Evolutionary conservation across 2,329 filamentous ascomycete species (phyloP).

Genomic region (Celoporthe dispersa): DNA sequence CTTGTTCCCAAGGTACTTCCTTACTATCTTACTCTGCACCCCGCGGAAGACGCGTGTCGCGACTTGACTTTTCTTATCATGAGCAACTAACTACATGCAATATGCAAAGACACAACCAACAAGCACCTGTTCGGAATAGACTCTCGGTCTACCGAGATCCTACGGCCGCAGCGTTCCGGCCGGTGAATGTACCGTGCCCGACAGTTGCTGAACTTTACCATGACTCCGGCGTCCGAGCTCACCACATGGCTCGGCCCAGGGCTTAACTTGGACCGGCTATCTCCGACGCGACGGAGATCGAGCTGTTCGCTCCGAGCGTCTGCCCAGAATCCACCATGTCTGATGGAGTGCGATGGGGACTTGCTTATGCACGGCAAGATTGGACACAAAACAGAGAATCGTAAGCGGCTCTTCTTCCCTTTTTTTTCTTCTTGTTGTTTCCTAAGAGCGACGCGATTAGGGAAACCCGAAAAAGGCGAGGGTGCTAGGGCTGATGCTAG

Average conservation of each 20-base stretch:
- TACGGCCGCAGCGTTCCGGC: neutral
- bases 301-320: neutral
- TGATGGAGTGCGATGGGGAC: neutral
- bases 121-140: neutral
- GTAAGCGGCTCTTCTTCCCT: neutral
- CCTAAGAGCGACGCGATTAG: neutral
- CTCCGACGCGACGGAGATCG: constrained; percentile 9
- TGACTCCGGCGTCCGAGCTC: neutral
- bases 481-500: neutral
- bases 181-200: neutral
- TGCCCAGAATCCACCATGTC: neutral
- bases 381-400: neutral
- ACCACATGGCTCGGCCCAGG: neutral
- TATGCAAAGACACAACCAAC: neutral
- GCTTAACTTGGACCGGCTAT: neutral
- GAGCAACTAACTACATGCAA: neutral
- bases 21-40: too few species aligned
- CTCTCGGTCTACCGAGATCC: neutral
- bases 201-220: neutral
- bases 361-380: neutral
- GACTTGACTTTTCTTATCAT: neutral
- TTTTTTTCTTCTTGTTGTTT: neutral
- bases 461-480: too few species aligned
- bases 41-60: neutral
- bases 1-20: neutral